Percentiles rank a stretch among this genome's conserved stretches.
Evolutionary conservation across 2,329 filamentous ascomycete genomes (phyloP).

Genomic region (Chalaropsis ovoidea): DNA sequence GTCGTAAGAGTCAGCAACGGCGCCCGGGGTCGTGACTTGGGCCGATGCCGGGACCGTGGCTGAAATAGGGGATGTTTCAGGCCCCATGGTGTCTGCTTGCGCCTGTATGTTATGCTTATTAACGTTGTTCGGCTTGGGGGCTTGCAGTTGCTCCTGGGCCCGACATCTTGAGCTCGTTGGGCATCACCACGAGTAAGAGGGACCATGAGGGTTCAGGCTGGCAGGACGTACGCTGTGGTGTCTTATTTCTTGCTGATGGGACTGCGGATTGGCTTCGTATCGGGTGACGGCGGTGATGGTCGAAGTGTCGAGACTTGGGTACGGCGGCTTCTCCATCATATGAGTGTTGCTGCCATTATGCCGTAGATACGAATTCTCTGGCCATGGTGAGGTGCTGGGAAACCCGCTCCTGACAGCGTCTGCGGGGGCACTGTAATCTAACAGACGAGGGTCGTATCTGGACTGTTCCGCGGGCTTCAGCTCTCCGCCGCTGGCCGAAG

Average conservation of each 20-base stretch:
- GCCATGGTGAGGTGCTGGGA: not conserved
- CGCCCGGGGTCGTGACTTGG: not conserved
- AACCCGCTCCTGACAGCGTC: not conserved
- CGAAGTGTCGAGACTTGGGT: not conserved
- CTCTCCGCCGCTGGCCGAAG: not conserved
- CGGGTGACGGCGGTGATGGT: not conserved
- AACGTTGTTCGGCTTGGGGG: not conserved
- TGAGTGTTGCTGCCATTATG: not conserved
- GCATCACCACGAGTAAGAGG: not conserved
- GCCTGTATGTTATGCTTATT: not conserved
- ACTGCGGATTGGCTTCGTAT: not conserved
- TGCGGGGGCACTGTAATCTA: not conserved
- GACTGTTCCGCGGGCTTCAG: not conserved
- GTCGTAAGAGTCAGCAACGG: conserved; percentile 1
- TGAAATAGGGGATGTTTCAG: not conserved
- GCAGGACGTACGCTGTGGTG: not conserved
- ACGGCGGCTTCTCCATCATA: conserved; percentile 1
- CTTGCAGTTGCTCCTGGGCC: not conserved
- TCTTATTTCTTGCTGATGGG: not conserved
- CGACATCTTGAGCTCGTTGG: not conserved
- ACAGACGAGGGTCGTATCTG: not conserved
- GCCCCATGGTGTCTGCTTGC: not conserved
- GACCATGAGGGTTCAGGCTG: not conserved
- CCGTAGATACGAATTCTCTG: not conserved
- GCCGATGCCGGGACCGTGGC: not conserved